A percentile compares a stretch with the other conserved stretches of the same genome.
Evolutionary conservation across 805 yeast genomes (phyloP).

Genomic region (Pichia gijzeniarum): DNA sequence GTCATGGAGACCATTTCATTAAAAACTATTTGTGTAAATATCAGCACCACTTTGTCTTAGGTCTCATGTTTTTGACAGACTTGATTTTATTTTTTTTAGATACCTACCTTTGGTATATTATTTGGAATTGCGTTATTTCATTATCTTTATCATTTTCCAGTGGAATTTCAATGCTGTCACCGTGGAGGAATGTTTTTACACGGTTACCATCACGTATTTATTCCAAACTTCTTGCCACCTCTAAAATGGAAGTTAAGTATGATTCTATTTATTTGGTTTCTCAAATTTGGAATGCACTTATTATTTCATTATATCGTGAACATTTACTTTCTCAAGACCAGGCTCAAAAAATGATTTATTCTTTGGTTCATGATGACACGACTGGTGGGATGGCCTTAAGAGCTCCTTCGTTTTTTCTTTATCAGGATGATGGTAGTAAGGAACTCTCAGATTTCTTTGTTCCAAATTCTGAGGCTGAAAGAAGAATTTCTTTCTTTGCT

Average conservation of each 20-base stretch:
- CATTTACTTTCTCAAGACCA: conserved; percentile 47
- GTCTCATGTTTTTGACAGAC: conserved; percentile 38
- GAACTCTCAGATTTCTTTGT: conserved; percentile 35
- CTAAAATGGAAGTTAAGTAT: conserved; percentile 40
- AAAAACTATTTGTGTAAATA: conserved; percentile 37
- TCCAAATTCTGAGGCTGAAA: conserved; percentile 43
- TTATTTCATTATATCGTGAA: conserved; percentile 49
- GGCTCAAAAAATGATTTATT: conserved; percentile 30
- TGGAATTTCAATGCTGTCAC: conserved; percentile 51
- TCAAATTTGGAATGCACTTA: conserved; percentile 49
- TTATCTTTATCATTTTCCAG: conserved; percentile 42
- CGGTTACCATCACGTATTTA: conserved; percentile 45
- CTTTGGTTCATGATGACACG: conserved; percentile 45
- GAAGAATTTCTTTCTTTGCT: conserved; percentile 49
- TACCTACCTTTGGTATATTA: conserved; percentile 52
- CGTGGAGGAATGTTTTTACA: conserved; percentile 51
- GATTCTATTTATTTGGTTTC: conserved; percentile 36
- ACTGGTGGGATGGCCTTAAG: conserved; percentile 32
- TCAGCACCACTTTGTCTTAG: conserved; percentile 38
- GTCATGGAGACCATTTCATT: conserved; percentile 37
- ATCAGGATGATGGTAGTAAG: conserved; percentile 41
- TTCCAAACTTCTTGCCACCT: conserved; percentile 39
- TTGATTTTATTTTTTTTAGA: conserved; percentile 46
- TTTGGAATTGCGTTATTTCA: conserved; percentile 48
- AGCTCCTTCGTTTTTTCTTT: conserved; percentile 42